Evolutionary conservation across 495 filamentous ascomycete genomes (phyloP).

Genomic region (Annulohypoxylon maeteangense): DNA sequence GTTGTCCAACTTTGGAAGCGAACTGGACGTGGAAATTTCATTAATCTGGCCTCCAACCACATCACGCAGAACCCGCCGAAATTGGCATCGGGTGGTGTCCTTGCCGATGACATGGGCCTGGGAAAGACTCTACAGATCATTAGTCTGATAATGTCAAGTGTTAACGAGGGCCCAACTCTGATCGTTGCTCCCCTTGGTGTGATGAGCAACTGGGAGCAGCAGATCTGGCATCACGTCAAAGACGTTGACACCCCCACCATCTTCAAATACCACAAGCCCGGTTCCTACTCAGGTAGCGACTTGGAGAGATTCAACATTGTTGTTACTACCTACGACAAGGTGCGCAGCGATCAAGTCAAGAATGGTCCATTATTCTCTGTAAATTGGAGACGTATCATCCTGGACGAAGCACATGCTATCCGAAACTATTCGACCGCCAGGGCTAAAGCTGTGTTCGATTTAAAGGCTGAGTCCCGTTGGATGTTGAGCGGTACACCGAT

Average conservation of each 20-base stretch:
- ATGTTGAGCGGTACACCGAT: constrained; percentile 85
- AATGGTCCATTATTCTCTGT: constrained; percentile 68
- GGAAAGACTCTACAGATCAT: constrained; percentile 94
- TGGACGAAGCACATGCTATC: constrained; percentile 90
- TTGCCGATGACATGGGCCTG: constrained; percentile 95
- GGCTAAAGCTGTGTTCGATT: constrained; percentile 70
- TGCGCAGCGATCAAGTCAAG: constrained; percentile 54
- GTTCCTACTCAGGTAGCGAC: constrained; percentile 63
- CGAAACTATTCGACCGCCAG: constrained; percentile 80
- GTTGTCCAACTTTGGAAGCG: constrained; percentile 86
- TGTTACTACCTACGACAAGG: constrained; percentile 81
- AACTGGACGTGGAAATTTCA: constrained; percentile 62
- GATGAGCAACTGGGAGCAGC: constrained; percentile 92
- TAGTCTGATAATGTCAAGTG: constrained; percentile 74
- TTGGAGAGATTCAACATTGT: constrained; percentile 76
- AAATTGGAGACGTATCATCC: constrained; percentile 82
- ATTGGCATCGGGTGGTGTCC: constrained; percentile 82
- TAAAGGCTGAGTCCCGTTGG: constrained; percentile 82
- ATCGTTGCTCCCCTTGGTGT: constrained; percentile 87
- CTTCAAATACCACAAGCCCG: constrained; percentile 79
- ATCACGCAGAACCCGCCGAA: constrained; percentile 64
- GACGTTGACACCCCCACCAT: constrained; percentile 69
- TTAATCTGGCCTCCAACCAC: constrained; percentile 83
- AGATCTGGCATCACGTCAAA: constrained; percentile 79
- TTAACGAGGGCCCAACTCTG: constrained; percentile 69